phyloP scores from a whole-genome alignment of 1,139 yeast genomes.

The Sugiyamaella pinicola region DNA sequence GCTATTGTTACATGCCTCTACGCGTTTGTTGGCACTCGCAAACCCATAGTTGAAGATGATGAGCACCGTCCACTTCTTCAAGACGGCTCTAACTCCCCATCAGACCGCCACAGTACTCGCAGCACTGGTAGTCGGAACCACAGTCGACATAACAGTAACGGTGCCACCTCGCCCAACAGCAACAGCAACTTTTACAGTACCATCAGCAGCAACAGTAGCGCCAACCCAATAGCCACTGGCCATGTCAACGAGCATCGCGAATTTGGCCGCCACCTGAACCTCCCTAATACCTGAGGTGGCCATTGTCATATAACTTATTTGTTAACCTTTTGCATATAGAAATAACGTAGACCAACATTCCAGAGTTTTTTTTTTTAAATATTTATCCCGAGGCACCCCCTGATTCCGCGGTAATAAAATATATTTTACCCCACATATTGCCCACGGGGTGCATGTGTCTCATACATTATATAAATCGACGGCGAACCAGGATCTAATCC shows the following conservation, averaged over 20 bases:
- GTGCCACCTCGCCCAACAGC: constrained; percentile 1
- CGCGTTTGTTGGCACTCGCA: constrained; percentile 29
- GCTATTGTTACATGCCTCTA: constrained; percentile 29
- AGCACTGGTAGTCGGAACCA: constrained; percentile 8
- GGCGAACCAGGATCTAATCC: background rate
- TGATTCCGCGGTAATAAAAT: too few species aligned
- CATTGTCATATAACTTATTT: background rate
- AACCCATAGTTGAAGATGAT: constrained; percentile 16
- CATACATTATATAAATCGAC: background rate
- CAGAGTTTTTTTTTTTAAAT: background rate
- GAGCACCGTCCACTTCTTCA: constrained; percentile 24
- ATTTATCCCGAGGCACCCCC: too few species aligned
- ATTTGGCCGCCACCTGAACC: constrained; percentile 36
- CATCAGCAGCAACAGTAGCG: constrained; percentile 8
- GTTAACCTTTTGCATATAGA: constrained; percentile 2
- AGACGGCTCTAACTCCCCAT: constrained; percentile 5
- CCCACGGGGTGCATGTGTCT: too few species aligned
- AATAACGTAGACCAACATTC: background rate
- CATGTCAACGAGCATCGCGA: constrained; percentile 36
- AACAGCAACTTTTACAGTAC: background rate
- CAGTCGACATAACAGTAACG: constrained; percentile 7
- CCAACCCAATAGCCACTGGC: constrained; percentile 34
- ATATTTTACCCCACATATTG: too few species aligned
- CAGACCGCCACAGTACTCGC: constrained; percentile 8
- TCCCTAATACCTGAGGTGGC: constrained; percentile 25